Base-by-base conservation (phyloP, 176 grass and related monocot genomes). In the Luzula sylvatica region DNA sequence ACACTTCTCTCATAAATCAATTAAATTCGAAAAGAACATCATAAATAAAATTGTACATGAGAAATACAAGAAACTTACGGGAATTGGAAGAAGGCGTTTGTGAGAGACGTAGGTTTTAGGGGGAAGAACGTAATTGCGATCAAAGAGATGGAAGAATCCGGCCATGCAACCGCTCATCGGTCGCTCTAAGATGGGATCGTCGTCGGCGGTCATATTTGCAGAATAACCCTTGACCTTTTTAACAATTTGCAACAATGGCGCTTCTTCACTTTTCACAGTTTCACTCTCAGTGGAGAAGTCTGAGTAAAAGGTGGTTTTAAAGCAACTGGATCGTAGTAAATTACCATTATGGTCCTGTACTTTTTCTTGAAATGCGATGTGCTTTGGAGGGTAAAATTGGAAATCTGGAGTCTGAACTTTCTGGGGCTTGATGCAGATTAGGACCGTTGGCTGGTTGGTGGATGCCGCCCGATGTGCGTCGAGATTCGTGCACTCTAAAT, bases 91-190 rank as follows among this genome's bases (percentile, higher is more conserved):
- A 16, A 64, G 70, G 26, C 5, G 20, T 38, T 41, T 53, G 19
- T 56, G 58, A 52, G 70, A 60, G 2, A 65, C 42, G 8, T 56
- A 65, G 4, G 59, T 48, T 53, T 65, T 66, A 23, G 47, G 38
- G 4, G 50, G n/a, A 19, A 74, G 24, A 48, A 29, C 20, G 60
- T 66, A 55, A 27, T 49, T 55, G 5, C 61, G 71, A 15, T 74
- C 61, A 20, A 74, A 74, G 59, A 66, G 38, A 41, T 66, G 59
- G 42, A 74, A 62, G 41, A 74, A 66, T 8, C 71, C 71, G 16
- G 47, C 41, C 61, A 65, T 74, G 52, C 71, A 74, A 49, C 71
- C 71, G 30, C 30, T 35, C 61, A 74, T 66, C 20, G 51, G 58
- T 15, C 23, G 44, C 60, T 64, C 60, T 2, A 49, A 19, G 47